phyloP scores from a whole-genome alignment of 345 rosid species.

The Brassica cretica region DNA sequence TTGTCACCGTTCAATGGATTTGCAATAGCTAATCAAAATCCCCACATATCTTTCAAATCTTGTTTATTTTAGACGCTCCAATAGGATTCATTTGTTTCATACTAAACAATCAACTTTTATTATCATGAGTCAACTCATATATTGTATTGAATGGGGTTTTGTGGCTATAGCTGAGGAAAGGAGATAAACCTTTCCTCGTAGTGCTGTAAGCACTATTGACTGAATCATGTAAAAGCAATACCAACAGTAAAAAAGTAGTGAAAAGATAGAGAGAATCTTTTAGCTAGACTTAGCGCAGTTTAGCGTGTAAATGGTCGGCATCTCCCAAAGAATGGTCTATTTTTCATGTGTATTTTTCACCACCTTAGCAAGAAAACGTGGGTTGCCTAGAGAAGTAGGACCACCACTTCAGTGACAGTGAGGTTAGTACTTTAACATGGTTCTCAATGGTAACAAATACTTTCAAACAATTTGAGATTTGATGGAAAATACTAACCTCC shows the following conservation, averaged over 20 bases:
- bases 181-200: constrained; percentile 3
- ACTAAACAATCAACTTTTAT: background rate
- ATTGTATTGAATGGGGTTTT: constrained; percentile 9
- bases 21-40: constrained; percentile 7
- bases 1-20: constrained; percentile 15
- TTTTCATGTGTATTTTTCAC: background rate
- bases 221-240: background rate
- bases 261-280: constrained; percentile 14
- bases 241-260: constrained; percentile 3
- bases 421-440: constrained; percentile 18
- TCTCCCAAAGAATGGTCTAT: background rate
- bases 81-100: constrained; percentile 1
- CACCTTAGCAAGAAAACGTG: constrained; percentile 5
- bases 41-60: constrained; percentile 17
- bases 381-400: constrained; percentile 2
- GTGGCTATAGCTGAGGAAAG: constrained; percentile 24
- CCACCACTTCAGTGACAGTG: constrained; percentile 24
- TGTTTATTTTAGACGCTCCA: constrained; percentile 10
- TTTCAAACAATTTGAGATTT: constrained; percentile 12
- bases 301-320: constrained; percentile 17
- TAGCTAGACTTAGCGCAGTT: constrained; percentile 2
- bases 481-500: constrained; percentile 34
- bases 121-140: constrained; percentile 23
- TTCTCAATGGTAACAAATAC: constrained; percentile 18
- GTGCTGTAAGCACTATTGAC: constrained; percentile 31